Conservation (phyloP, 2,329 filamentous ascomycete species). For the Apiospora phragmitis region DNA sequence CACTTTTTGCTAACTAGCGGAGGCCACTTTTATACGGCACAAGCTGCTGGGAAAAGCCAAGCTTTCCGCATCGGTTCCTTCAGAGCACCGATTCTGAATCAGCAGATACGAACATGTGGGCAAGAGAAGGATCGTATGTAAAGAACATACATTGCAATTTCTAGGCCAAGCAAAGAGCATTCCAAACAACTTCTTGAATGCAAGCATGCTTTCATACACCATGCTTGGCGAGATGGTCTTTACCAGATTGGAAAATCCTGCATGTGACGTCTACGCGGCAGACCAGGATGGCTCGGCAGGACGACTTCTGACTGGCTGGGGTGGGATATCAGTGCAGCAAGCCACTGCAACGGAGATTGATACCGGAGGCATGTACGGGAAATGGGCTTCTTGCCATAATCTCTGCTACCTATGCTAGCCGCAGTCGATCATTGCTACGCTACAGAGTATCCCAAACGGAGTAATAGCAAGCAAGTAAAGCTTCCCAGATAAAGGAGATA, state of each 20-base stretch:
- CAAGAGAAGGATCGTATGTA: background rate
- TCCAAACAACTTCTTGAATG: background rate
- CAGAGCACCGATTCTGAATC: background rate
- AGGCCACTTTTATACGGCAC: background rate
- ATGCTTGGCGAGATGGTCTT: background rate
- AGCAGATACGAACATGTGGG: background rate
- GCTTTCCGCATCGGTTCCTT: background rate
- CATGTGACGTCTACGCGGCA: constrained; percentile 7
- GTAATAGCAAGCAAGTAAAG: background rate
- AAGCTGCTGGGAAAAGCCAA: background rate
- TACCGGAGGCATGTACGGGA: constrained; percentile 14
- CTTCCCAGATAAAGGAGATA: background rate
- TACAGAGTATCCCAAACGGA: background rate
- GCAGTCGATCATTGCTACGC: background rate
- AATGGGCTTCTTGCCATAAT: constrained; percentile 8
- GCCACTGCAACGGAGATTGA: constrained; percentile 18
- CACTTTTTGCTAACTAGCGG: background rate
- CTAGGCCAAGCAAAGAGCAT: too few relatives aligned
- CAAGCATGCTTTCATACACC: background rate
- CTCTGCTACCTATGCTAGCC: background rate
- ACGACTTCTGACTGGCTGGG: constrained; percentile 8
- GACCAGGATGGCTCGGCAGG: background rate
- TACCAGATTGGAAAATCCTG: constrained; percentile 1
- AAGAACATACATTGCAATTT: background rate
- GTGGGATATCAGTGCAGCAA: constrained; percentile 12